Conservation (phyloP, 1,139 yeast genomes). For the Yamadazyma triangularis region DNA sequence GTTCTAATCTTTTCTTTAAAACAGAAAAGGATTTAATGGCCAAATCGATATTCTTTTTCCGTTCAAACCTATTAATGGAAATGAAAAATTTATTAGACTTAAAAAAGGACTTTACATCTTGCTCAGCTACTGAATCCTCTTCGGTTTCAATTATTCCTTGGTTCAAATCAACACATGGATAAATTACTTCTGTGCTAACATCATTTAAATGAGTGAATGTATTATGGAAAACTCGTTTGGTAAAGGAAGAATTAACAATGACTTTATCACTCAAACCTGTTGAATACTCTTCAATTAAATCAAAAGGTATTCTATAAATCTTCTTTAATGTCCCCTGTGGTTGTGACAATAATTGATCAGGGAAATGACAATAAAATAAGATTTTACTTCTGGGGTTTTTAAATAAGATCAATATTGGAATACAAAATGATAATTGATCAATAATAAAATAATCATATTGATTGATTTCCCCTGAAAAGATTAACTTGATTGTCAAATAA, state of each 20-base stretch:
- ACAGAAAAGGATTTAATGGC: slow-evolving; percentile 65
- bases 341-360: slow-evolving; percentile 76
- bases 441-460: slow-evolving; percentile 70
- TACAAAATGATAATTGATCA: slow-evolving; percentile 83
- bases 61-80: slow-evolving; percentile 84
- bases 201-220: slow-evolving; percentile 51
- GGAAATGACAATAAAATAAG: slow-evolving; percentile 92
- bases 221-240: slow-evolving; percentile 60
- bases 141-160: slow-evolving; percentile 14
- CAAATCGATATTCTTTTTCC: slow-evolving; percentile 74
- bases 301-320: slow-evolving; percentile 78
- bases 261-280: slow-evolving; percentile 73
- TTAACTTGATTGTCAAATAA: slow-evolving; percentile 51
- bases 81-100: slow-evolving; percentile 44
- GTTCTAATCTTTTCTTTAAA: slow-evolving; percentile 16
- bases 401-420: slow-evolving; percentile 65
- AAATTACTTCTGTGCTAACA: slow-evolving; percentile 64
- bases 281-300: slow-evolving; percentile 73
- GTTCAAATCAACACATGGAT: slow-evolving; percentile 75
- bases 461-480: slow-evolving; percentile 43
- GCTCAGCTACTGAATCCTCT: slow-evolving; percentile 16
- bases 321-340: slow-evolving; percentile 53
- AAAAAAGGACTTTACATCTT: slow-evolving; percentile 33
- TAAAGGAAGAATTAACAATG: slow-evolving; percentile 85
- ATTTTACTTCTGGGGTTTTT: slow-evolving; percentile 40